Percentiles rank a stretch among this genome's conserved stretches.
These are phyloP conservation scores for Phytomonas sp. DNA, from an alignment of 208 protist genomes.

Conservation along the genomic window DNA sequence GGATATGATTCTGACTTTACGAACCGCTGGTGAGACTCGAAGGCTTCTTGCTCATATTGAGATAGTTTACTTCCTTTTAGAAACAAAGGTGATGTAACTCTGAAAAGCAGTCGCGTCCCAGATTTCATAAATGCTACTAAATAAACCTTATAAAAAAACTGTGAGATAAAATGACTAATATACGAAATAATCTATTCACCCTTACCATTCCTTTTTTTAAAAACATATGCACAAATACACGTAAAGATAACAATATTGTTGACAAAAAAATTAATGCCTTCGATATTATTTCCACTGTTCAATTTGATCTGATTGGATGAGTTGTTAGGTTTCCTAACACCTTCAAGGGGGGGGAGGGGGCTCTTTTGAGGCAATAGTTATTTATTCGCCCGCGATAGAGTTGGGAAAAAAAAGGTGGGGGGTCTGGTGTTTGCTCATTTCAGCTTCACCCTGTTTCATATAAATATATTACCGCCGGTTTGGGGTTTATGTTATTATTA, in stretches of 20 bases:
- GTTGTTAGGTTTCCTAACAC: not conserved
- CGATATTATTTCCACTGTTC: not conserved
- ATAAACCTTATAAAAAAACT: not conserved
- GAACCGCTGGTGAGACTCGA: conserved; percentile 51
- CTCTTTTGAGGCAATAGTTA: too few relatives aligned
- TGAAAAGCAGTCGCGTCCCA: conserved; percentile 4
- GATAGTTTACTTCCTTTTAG: conserved; percentile 28
- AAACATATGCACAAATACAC: too few relatives aligned
- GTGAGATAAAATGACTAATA: not conserved
- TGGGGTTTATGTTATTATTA: not conserved
- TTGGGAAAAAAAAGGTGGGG: not conserved
- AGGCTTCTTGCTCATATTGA: conserved; percentile 77
- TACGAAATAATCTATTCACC: not conserved
- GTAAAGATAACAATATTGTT: not conserved
- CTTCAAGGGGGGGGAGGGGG: not conserved
- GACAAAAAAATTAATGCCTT: not conserved
- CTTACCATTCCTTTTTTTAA: not conserved
- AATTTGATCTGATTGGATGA: not conserved
- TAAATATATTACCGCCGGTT: not conserved
- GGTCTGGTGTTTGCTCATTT: not conserved
- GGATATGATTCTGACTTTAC: conserved; percentile 62
- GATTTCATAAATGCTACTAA: conserved; percentile 12
- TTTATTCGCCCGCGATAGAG: too few relatives aligned
- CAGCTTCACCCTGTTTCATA: not conserved
- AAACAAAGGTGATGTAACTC: conserved; percentile 9